Conservation (phyloP, 768 basidiomycete genomes). For the Boletus reticuloceps region DNA sequence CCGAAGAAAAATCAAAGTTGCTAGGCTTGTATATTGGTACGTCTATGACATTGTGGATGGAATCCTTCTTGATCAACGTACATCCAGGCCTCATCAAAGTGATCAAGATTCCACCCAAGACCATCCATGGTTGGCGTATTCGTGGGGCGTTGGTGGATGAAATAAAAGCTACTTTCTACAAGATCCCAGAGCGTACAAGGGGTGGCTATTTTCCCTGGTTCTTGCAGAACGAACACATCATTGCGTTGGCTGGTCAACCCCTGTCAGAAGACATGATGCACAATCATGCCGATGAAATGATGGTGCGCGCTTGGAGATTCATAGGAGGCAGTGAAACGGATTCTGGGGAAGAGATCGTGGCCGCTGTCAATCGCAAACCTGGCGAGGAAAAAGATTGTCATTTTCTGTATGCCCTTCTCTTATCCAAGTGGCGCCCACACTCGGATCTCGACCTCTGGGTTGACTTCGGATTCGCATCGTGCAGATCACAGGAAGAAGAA, state of each 20-base stretch:
- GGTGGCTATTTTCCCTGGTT: conserved; percentile 2
- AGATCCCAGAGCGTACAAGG: neutral
- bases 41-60: neutral
- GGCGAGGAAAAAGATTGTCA: neutral
- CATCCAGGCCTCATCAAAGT: neutral
- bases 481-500: neutral
- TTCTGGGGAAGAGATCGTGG: neutral
- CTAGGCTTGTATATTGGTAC: neutral
- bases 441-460: neutral
- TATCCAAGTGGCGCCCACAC: neutral
- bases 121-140: too few species aligned
- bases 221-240: conserved; percentile 2
- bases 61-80: neutral
- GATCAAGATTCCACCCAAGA: neutral
- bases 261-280: neutral
- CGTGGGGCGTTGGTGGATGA: neutral
- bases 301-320: neutral
- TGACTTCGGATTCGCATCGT: conserved; percentile 1
- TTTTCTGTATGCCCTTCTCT: neutral
- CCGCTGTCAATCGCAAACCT: neutral
- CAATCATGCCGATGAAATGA: neutral
- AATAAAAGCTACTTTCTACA: neutral
- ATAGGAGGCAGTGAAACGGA: neutral
- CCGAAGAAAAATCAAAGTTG: neutral
- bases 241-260: neutral